Evolutionary conservation across 345 rosid species (phyloP).

Genomic region (Clausena lansium): DNA sequence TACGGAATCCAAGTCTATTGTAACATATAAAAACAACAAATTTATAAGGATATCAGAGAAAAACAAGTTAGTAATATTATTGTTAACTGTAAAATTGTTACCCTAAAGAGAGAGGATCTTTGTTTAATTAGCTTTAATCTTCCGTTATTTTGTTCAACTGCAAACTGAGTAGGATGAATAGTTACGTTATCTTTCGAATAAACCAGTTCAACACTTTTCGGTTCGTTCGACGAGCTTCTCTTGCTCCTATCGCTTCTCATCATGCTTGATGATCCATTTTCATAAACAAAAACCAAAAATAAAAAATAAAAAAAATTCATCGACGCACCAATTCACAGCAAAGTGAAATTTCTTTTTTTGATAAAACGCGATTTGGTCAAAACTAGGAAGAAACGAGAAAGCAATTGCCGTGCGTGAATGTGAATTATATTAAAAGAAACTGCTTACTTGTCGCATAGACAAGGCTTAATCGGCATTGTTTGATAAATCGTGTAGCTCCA

Average conservation of each 20-base stretch:
- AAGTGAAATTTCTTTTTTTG: not conserved
- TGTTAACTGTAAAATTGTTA: conserved; percentile 15
- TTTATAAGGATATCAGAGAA: not conserved
- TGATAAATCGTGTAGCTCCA: conserved; percentile 82
- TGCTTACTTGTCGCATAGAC: too few species aligned
- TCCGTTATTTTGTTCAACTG: conserved; percentile 87
- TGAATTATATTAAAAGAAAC: not conserved
- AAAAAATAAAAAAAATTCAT: too few species aligned
- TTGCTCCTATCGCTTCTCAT: conserved; percentile 60
- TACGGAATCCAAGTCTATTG: conserved; percentile 90
- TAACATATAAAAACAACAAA: not conserved
- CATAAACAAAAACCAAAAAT: not conserved
- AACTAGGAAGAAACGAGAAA: not conserved
- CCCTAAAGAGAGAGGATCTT: too few species aligned
- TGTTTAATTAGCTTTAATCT: conserved; percentile 82
- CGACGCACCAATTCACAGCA: not conserved
- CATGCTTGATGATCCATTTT: conserved; percentile 72
- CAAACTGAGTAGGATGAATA: conserved; percentile 88
- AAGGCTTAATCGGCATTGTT: conserved; percentile 98
- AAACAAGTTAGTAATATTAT: not conserved
- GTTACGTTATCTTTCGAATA: conserved; percentile 77
- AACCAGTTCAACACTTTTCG: conserved; percentile 68
- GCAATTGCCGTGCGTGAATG: not conserved
- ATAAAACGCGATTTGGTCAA: not conserved
- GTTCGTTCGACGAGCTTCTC: conserved; percentile 55